Conservation (phyloP, 495 filamentous ascomycete species). For the Penicillium pulvis region DNA sequence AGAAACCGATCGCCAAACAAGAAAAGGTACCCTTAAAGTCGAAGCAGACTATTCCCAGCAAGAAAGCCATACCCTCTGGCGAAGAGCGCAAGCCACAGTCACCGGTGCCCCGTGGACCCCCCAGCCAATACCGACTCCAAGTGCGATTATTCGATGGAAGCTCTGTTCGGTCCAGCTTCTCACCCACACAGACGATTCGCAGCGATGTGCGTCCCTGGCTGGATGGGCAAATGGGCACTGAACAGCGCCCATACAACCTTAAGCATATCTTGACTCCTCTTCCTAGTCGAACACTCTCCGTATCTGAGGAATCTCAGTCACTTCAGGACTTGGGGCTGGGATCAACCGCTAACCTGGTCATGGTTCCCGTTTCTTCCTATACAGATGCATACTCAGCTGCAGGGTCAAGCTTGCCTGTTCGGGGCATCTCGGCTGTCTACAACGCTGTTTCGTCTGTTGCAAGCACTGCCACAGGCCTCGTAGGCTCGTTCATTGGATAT, state of each 20-base stretch:
- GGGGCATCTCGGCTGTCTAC: conserved; percentile 46
- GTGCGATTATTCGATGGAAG: conserved; percentile 84
- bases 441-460: conserved; percentile 46
- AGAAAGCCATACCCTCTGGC: conserved; percentile 1
- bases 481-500: conserved; percentile 60
- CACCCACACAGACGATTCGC: conserved; percentile 61
- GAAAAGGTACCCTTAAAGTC: conserved; percentile 10
- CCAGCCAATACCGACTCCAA: conserved; percentile 63
- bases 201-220: conserved; percentile 77
- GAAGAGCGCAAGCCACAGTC: conserved; percentile 17
- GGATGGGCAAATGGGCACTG: conserved; percentile 52
- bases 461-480: conserved; percentile 47
- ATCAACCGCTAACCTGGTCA: conserved; percentile 80
- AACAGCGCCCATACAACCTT: conserved; percentile 72
- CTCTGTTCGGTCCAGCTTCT: conserved; percentile 72
- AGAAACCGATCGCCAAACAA: conserved; percentile 5
- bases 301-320: conserved; percentile 69
- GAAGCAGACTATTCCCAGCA: conserved; percentile 9
- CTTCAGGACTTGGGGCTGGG: conserved; percentile 68
- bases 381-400: conserved; percentile 59
- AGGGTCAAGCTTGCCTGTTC: conserved; percentile 43
- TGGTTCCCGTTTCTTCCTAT: conserved; percentile 67
- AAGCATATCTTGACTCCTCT: conserved; percentile 80
- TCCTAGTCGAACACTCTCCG: conserved; percentile 70
- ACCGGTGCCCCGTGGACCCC: conserved; percentile 26